phyloP scores from a whole-genome alignment of 805 yeast genomes.

The Isabelozyma gotoi region DNA sequence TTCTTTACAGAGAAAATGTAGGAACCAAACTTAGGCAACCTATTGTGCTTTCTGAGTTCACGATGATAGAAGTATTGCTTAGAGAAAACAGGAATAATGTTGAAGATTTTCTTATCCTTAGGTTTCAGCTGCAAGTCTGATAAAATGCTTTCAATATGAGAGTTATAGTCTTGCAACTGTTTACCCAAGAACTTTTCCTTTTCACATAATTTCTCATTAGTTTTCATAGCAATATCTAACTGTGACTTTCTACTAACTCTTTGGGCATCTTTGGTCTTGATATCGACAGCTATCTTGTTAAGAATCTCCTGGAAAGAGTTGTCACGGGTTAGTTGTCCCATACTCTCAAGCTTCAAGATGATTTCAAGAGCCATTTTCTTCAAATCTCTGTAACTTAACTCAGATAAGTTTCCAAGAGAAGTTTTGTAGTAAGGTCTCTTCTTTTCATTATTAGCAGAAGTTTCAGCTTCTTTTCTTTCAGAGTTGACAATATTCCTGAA shows the following conservation, averaged over 20 bases:
- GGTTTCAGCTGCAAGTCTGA: conserved; percentile 44
- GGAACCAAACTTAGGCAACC: conserved; percentile 73
- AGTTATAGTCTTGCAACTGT: conserved; percentile 46
- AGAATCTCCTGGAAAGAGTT: conserved; percentile 77
- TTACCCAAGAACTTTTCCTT: conserved; percentile 46
- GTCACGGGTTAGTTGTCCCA: conserved; percentile 62
- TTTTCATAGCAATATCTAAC: conserved; percentile 38
- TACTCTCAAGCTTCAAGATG: conserved; percentile 69
- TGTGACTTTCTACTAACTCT: conserved; percentile 42
- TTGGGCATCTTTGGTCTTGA: conserved; percentile 49
- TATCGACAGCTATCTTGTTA: conserved; percentile 82
- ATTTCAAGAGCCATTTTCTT: conserved; percentile 75
- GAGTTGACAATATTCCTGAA: conserved; percentile 55
- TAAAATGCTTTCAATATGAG: conserved; percentile 46
- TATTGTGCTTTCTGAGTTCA: conserved; percentile 63
- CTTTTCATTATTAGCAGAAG: conserved; percentile 39
- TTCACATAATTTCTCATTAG: conserved; percentile 42
- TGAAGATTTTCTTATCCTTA: conserved; percentile 46
- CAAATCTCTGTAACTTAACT: conserved; percentile 64
- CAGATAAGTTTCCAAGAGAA: conserved; percentile 49
- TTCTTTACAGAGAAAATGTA: conserved; percentile 75
- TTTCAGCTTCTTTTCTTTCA: conserved; percentile 34
- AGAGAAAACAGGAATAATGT: conserved; percentile 56
- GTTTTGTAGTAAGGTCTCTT: conserved; percentile 45
- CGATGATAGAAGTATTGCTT: conserved; percentile 77